These are phyloP conservation scores for Hordeum marinum DNA, from an alignment of 176 grass and related monocot species.

Conservation along the genomic window DNA sequence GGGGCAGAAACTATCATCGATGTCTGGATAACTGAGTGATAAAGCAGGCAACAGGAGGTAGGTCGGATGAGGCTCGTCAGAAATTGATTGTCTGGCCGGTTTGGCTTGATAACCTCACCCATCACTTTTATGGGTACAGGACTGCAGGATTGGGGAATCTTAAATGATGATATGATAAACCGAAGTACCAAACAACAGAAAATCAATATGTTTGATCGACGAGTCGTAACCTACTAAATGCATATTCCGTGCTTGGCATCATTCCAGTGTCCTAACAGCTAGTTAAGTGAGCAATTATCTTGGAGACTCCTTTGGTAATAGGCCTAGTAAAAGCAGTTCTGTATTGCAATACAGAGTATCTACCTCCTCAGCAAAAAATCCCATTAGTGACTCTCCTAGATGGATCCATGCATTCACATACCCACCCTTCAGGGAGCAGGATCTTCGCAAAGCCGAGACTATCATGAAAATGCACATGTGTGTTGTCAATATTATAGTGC, in stretches of 20 bases:
- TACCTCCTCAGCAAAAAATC: not conserved
- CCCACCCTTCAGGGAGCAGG: not conserved
- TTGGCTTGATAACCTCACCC: not conserved
- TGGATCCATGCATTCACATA: not conserved
- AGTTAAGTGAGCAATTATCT: not conserved
- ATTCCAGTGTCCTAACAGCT: not conserved
- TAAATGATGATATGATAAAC: not conserved
- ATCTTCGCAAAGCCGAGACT: not conserved
- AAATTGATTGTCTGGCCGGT: not conserved
- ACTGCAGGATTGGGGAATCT: not conserved
- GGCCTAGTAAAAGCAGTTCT: not conserved
- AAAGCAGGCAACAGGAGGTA: constrained; percentile 5
- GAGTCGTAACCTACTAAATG: not conserved
- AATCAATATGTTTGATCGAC: not conserved
- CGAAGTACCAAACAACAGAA: not conserved
- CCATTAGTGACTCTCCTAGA: not conserved
- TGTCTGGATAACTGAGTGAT: not conserved
- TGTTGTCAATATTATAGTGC: not conserved
- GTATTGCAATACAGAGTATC: not conserved
- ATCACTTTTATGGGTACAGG: not conserved
- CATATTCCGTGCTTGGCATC: not conserved
- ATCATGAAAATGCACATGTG: not conserved
- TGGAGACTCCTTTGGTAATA: not conserved
- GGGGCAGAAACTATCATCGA: not conserved
- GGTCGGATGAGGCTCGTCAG: not conserved